Evolutionary conservation across 2,329 filamentous ascomycete species (phyloP).

Genomic region (Alternaria alternata): DNA sequence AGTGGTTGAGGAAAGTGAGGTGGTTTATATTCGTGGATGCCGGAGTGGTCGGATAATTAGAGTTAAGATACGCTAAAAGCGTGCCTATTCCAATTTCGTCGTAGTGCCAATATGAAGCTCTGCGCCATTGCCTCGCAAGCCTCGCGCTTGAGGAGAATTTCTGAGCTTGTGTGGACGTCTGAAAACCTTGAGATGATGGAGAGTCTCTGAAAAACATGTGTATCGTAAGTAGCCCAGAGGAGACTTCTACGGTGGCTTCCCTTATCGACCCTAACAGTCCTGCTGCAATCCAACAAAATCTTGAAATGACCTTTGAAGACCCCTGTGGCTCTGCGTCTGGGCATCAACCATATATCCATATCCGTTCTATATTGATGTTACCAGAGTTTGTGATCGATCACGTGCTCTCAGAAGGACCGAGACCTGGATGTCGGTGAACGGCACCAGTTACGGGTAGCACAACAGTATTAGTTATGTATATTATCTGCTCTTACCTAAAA

Average conservation of each 20-base stretch:
- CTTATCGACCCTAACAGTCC: neutral
- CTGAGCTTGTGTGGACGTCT: constrained; percentile 25
- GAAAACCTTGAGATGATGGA: neutral
- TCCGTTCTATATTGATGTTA: constrained; percentile 11
- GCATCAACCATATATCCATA: constrained; percentile 5
- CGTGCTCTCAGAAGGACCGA: neutral
- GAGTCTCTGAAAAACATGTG: too few relatives aligned
- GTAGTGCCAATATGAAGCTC: constrained; percentile 21
- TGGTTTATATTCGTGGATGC: constrained; percentile 18
- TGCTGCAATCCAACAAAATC: neutral
- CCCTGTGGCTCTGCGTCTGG: neutral
- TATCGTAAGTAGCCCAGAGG: too few relatives aligned
- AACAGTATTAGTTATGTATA: neutral
- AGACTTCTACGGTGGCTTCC: neutral
- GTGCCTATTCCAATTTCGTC: constrained; percentile 5
- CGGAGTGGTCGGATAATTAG: constrained; percentile 25
- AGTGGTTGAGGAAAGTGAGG: constrained; percentile 24
- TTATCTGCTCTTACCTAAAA: neutral
- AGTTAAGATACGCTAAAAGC: constrained; percentile 9
- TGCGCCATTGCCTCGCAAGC: constrained; percentile 16
- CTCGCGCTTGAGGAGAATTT: constrained; percentile 20
- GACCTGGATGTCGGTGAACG: neutral
- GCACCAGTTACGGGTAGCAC: neutral
- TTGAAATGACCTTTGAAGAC: neutral
- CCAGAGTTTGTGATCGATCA: constrained; percentile 7